Base-by-base conservation (phyloP, 306 rosid species). In the Cucurbita ficifolia region DNA sequence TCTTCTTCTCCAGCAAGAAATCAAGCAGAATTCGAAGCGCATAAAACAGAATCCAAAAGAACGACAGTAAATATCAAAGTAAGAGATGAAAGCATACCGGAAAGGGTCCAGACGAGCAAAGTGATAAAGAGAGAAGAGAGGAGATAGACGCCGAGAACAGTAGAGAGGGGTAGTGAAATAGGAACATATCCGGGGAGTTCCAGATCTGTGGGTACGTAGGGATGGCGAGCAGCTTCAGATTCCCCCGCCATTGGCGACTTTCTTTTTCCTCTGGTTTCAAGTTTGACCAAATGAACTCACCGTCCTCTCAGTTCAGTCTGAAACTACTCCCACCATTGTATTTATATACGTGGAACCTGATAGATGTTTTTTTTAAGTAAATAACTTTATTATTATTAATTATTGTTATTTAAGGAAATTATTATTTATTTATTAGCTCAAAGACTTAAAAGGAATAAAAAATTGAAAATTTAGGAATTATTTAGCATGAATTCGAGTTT, bases 131-230 rank as follows among this genome's bases (percentile, higher is more conserved):
- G 8, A 19, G 96, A 76, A 60, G 80, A 43, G 70, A 77, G 1
- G 54, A 73, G 80, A 53, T 62, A 88, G 82, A 77, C 75, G 18
- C 73, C 70, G 63, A 89, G 33, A 76, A 92, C 88, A 51, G 85
- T 75, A 54, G 88, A 76, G 72, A 78, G 80, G 18, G 96, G 76
- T 76, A 91, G 96, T 10, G 49, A 75, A 40, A 76, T 38, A 0
- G 96, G 97, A 35, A 87, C 86, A 54, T 77, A 94, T 24, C 77
- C 96, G 0, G 89, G 91, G 1, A 91, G 86, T 43, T 79, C 75
- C 70, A 94, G 73, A 68, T 89, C 89, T 2, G 38, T 74, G 3
- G 99, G 97, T 3, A 79, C 64, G 46, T 94, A 94, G 1, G 96
- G 97, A 70, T 94, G 98, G 6, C 24, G 50, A 17, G 22, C 29